Conservation (phyloP, 2,329 filamentous ascomycete species). For the Alternaria tenuissima region DNA sequence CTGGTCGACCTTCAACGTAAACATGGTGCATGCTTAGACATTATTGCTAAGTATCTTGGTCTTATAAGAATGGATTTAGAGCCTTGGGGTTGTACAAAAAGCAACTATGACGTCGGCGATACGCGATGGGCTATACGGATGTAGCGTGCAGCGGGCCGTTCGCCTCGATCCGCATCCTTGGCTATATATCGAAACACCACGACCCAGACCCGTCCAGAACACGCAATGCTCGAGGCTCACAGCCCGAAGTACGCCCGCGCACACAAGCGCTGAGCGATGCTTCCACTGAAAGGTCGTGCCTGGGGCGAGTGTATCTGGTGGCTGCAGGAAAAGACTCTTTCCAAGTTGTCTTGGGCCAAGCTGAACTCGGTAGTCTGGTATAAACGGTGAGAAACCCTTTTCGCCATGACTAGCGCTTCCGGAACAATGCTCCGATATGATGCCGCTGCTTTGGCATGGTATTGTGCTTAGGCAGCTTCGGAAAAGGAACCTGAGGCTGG, state of each 20-base stretch:
- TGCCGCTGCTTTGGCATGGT: neutral
- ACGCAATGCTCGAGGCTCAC: neutral
- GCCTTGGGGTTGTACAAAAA: neutral
- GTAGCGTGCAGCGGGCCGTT: slow-evolving; percentile 4
- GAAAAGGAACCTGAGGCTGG: neutral
- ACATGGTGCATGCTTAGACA: neutral
- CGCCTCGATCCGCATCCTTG: slow-evolving; percentile 7
- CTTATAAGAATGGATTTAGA: neutral
- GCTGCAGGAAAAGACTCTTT: slow-evolving; percentile 1
- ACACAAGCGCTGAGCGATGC: neutral
- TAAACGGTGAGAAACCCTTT: slow-evolving; percentile 2
- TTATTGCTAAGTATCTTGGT: neutral
- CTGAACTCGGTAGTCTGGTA: neutral
- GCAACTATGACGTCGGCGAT: neutral
- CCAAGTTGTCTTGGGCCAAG: neutral
- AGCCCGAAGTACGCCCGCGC: neutral
- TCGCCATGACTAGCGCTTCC: neutral
- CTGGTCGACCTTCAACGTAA: neutral
- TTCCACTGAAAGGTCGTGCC: neutral
- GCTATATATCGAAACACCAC: neutral
- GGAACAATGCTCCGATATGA: neutral
- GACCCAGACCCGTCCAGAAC: slow-evolving; percentile 4
- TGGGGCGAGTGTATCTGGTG: neutral
- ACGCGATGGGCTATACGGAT: neutral
- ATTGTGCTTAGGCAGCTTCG: neutral